Percentiles rank a stretch among this genome's conserved stretches.
These are phyloP conservation scores for Termitomyces sp. DNA, from an alignment of 768 basidiomycete species.

Conservation along the genomic window DNA sequence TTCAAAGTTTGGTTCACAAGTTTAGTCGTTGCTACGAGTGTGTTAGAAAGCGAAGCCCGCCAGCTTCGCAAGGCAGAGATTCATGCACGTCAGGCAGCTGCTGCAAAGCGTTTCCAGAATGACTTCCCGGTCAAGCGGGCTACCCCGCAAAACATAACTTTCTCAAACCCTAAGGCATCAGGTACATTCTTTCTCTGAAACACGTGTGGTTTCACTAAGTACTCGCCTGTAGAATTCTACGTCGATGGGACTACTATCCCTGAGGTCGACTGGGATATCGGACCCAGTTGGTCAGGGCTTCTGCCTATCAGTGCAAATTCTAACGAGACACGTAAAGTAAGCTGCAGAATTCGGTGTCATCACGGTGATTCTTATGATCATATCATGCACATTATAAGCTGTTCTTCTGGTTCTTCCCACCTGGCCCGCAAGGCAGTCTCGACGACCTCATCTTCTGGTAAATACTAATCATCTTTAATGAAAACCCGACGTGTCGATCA, in stretches of 20 bases:
- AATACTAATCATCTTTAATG: not conserved
- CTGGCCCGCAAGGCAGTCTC: not conserved
- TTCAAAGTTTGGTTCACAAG: not conserved
- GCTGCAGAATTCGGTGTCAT: not conserved
- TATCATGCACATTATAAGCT: not conserved
- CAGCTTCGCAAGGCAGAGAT: slow-evolving; percentile 12
- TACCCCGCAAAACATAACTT: slow-evolving; percentile 7
- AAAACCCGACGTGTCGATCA: not conserved
- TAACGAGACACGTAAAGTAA: slow-evolving; percentile 1
- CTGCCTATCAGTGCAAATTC: not conserved
- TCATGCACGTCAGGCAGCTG: slow-evolving; percentile 7
- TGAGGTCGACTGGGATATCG: slow-evolving; percentile 1
- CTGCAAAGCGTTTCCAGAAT: slow-evolving; percentile 7
- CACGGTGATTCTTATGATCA: not conserved
- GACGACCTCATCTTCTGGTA: not conserved
- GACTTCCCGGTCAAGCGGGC: not conserved
- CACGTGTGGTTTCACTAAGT: not conserved
- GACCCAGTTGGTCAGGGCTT: slow-evolving; percentile 1
- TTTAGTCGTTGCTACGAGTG: not conserved
- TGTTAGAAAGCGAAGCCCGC: slow-evolving; percentile 1
- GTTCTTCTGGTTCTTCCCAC: slow-evolving; percentile 1
- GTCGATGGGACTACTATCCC: not conserved
- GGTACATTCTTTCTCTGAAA: not conserved
- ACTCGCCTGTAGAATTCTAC: not conserved
- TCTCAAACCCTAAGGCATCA: slow-evolving; percentile 14